Base-by-base conservation (phyloP, 2,329 filamentous ascomycete genomes). In the Sclerotinia borealis region DNA sequence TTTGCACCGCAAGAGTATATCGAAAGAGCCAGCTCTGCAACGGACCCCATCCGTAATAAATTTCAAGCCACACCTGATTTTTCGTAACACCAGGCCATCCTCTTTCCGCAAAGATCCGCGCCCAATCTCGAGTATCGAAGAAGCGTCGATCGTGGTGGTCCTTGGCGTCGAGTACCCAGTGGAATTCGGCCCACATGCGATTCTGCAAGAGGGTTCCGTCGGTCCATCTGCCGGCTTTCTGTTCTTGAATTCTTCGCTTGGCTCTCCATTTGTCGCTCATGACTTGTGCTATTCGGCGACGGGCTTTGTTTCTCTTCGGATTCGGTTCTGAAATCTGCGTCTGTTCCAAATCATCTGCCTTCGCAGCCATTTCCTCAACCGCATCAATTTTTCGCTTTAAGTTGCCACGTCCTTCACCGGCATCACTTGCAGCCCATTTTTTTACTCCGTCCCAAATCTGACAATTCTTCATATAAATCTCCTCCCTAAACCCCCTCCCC, bases 151-250 rank as follows among this genome's bases (percentile, higher is more conserved):
- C 60, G 7, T 34, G 60, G 19, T 62, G 51, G 34, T 66, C 63
- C n/a, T 64, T 56, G 8, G 19, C n/a, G 47, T 69, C 61, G 4
- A 66, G 43, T 17, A 70, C 68, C 68, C 69, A 71, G 41, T 72
- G 64, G 22, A 70, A 71, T 6, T 64, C 62, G 4, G 43, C 63
- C 71, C 68, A 72, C 49, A 70, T 36, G 3, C 58, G 62, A 49
- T 67, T 58, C 63, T 68, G 67, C 47, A 67, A 47, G 34, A 60
- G 39, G 0, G 65, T 70, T 13, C 67, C 68, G 59, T 70, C 69
- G 5, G 64, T 66, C 68, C 71, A 71, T 15, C 71, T 41, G 3
- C 69, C 69, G 15, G 67, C 66, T n/a, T 65, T 69, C 64, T 66
- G 68, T 66, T 72, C 70, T 51, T 68, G 66, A 5, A 9, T 15